Percentiles rank a stretch among this genome's conserved stretches.
phyloP scores from a whole-genome alignment of 2,329 filamentous ascomycete genomes.

The Dothistroma pini region DNA sequence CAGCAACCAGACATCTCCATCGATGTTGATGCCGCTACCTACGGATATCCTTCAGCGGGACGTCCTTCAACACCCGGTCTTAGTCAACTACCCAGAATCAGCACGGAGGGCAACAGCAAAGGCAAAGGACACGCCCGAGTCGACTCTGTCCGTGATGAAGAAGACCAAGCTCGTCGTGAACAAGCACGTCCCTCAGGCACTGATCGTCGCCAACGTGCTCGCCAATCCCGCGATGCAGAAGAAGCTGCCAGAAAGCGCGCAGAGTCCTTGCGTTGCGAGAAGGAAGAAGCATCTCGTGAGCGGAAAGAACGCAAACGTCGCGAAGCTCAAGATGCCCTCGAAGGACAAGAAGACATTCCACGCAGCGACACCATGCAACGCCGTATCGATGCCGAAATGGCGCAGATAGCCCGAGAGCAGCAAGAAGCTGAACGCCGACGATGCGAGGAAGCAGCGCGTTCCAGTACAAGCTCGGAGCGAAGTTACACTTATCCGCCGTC shows the following conservation, averaged over 20 bases:
- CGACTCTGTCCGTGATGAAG: constrained; percentile 2
- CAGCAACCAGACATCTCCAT: neutral
- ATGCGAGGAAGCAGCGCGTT: neutral
- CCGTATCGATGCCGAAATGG: neutral
- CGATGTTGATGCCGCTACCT: neutral
- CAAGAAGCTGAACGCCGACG: neutral
- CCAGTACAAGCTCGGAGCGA: neutral
- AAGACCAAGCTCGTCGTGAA: neutral
- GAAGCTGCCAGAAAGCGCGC: constrained; percentile 1
- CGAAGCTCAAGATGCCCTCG: neutral
- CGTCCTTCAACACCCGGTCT: neutral
- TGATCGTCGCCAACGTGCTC: neutral
- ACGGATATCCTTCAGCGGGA: neutral
- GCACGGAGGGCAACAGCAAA: neutral
- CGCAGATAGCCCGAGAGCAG: neutral
- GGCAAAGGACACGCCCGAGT: neutral
- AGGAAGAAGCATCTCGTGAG: constrained; percentile 1
- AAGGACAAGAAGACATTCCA: neutral
- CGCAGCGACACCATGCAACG: neutral
- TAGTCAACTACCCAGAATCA: neutral
- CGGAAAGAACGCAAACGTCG: constrained; percentile 1
- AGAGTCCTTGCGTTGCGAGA: neutral
- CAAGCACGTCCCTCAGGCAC: neutral
- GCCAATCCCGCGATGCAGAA: constrained; percentile 6
- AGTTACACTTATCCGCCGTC: constrained; percentile 1